phyloP scores from a whole-genome alignment of 2,329 filamentous ascomycete genomes.

The Aspergillus pseudoterreus region DNA sequence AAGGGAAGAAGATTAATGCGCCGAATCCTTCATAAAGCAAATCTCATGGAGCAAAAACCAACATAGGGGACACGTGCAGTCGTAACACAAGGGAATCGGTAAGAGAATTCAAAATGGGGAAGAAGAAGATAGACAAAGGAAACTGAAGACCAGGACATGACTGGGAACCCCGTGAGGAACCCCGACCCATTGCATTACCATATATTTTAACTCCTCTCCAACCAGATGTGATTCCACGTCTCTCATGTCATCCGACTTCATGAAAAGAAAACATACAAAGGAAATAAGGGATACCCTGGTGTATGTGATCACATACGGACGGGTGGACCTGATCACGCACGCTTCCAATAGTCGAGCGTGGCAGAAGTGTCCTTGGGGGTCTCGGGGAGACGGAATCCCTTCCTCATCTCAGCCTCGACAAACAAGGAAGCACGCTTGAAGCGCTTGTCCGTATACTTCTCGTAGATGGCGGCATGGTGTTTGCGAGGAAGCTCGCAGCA shows the following conservation, averaged over 20 bases:
- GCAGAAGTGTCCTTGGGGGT: conserved; percentile 13
- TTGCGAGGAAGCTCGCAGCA: conserved; percentile 77
- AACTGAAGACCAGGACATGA: background rate
- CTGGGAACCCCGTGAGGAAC: conserved; percentile 5
- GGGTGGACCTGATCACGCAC: conserved; percentile 7
- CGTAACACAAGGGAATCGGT: conserved; percentile 4
- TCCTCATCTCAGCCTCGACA: conserved; percentile 69
- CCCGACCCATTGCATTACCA: background rate
- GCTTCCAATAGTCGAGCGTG: conserved; percentile 17
- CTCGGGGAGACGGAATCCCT: conserved; percentile 53
- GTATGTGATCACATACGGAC: conserved; percentile 10
- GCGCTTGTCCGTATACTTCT: conserved; percentile 85
- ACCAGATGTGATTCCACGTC: conserved; percentile 9
- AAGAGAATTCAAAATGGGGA: background rate
- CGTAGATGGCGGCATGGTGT: conserved; percentile 82
- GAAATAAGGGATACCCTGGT: conserved; percentile 5
- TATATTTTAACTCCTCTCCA: conserved; percentile 9
- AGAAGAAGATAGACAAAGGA: conserved; percentile 6
- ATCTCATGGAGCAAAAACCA: conserved; percentile 6
- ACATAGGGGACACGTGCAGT: conserved; percentile 7
- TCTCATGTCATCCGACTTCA: conserved; percentile 12
- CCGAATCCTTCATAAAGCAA: conserved; percentile 10
- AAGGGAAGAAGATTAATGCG: conserved; percentile 11
- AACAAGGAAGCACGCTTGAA: conserved; percentile 82
- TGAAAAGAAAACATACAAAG: background rate